Percentiles rank a stretch among this genome's conserved stretches.
These are phyloP conservation scores for Tarenaya hassleriana DNA, from an alignment of 345 rosid species.

Conservation along the genomic window DNA sequence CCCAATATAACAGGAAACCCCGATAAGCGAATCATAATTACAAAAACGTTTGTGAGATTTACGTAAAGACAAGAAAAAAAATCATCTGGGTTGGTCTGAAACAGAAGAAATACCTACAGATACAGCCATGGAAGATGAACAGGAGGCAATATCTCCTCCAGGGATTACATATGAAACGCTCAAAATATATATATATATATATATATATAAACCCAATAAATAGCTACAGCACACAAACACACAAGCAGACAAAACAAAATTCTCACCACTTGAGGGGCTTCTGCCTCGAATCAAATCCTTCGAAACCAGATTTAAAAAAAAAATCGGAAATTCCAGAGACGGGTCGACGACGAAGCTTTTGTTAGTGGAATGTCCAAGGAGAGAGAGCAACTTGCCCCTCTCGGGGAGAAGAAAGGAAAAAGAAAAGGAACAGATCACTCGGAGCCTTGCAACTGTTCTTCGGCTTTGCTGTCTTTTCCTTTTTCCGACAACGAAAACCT, in stretches of 20 bases:
- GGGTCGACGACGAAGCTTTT: constrained; percentile 13
- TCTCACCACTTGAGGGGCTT: constrained; percentile 12
- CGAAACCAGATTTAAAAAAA: constrained; percentile 21
- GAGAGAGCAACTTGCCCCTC: background rate
- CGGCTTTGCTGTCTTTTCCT: no score
- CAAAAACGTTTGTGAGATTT: background rate
- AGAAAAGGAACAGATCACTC: no score
- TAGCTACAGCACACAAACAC: constrained; percentile 11
- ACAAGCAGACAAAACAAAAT: constrained; percentile 5
- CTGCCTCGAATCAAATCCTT: constrained; percentile 21
- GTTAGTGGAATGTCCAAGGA: constrained; percentile 22
- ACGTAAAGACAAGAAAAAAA: no score
- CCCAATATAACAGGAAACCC: no score
- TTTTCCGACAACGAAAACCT: no score
- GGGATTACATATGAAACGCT: background rate
- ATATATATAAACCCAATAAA: background rate
- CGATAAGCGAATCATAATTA: no score
- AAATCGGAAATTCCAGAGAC: constrained; percentile 13
- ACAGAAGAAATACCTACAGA: background rate
- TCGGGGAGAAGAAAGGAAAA: no score
- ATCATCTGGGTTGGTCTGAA: no score
- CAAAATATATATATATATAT: background rate
- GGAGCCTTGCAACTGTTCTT: no score
- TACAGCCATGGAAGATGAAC: constrained; percentile 8
- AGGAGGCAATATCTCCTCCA: constrained; percentile 6